Conservation (phyloP, 2,329 filamentous ascomycete species). For the Penicillium decumbens region DNA sequence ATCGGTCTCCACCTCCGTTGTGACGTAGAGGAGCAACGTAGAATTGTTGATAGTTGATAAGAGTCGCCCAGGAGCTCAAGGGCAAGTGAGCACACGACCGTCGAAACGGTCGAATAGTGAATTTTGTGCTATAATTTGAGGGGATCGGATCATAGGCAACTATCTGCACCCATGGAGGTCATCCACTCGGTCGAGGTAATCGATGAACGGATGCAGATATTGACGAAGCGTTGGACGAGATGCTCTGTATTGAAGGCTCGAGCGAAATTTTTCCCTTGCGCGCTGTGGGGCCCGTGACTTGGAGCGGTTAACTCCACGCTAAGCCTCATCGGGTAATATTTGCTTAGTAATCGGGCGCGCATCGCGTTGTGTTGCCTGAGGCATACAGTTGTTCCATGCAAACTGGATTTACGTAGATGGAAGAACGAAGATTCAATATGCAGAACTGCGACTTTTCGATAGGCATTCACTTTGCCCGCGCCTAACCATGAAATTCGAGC, state of each 20-base stretch:
- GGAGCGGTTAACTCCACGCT: conserved; percentile 14
- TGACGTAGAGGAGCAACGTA: conserved; percentile 4
- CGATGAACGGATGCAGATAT: conserved; percentile 16
- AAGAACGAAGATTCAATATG: background rate
- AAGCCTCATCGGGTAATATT: conserved; percentile 11
- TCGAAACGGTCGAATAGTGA: conserved; percentile 4
- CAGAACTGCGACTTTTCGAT: background rate
- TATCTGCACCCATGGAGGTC: conserved; percentile 18
- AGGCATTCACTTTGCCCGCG: background rate
- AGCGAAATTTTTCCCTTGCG: conserved; percentile 20
- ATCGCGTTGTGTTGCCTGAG: conserved; percentile 4
- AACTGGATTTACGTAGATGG: background rate
- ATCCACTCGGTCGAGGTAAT: conserved; percentile 10
- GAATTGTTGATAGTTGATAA: conserved; percentile 10
- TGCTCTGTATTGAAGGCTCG: conserved; percentile 3
- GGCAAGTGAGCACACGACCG: conserved; percentile 24
- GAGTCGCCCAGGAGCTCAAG: conserved; percentile 8
- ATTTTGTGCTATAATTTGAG: conserved; percentile 12
- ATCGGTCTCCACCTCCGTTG: conserved; percentile 11
- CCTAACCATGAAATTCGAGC: background rate
- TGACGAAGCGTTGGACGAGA: conserved; percentile 8
- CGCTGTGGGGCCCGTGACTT: conserved; percentile 25
- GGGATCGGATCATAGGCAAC: conserved; percentile 8
- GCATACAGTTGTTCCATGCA: background rate
- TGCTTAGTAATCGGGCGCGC: conserved; percentile 13